Conservation (phyloP, 768 basidiomycete genomes). For the Pleurotus tuoliensis region DNA sequence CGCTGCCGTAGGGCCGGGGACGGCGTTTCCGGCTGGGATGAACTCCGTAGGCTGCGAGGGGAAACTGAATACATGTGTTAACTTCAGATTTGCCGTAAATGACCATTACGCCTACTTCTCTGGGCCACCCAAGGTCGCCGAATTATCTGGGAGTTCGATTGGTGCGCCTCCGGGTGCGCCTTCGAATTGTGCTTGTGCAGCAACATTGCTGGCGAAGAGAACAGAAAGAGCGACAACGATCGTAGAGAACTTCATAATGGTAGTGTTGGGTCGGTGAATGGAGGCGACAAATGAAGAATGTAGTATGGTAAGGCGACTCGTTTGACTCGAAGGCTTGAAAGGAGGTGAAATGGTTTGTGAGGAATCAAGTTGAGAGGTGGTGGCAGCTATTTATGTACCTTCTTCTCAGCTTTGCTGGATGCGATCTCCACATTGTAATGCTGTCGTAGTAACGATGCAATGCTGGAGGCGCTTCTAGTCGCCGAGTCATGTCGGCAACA, state of each 20-base stretch:
- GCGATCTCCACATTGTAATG: background rate
- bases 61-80: no score
- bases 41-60: no score
- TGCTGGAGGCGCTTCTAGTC: background rate
- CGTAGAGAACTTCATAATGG: conserved; percentile 3
- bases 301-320: background rate
- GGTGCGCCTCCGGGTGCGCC: no score
- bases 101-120: background rate
- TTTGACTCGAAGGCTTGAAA: background rate
- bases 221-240: background rate
- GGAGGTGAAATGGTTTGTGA: background rate
- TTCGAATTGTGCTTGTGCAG: background rate
- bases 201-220: background rate
- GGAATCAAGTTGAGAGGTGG: background rate
- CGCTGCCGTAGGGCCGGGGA: no score
- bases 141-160: no score
- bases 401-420: no score
- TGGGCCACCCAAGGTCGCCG: background rate
- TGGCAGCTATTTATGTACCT: no score
- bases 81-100: no score
- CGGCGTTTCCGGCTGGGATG: no score
- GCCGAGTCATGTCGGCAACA: no score
- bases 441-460: background rate
- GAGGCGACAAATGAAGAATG: no score
- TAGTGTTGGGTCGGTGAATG: no score